Percentiles rank a stretch among this genome's conserved stretches.
These are phyloP conservation scores for Xylariaceae sp. DNA, from an alignment of 2,329 filamentous ascomycete species.

Conservation along the genomic window DNA sequence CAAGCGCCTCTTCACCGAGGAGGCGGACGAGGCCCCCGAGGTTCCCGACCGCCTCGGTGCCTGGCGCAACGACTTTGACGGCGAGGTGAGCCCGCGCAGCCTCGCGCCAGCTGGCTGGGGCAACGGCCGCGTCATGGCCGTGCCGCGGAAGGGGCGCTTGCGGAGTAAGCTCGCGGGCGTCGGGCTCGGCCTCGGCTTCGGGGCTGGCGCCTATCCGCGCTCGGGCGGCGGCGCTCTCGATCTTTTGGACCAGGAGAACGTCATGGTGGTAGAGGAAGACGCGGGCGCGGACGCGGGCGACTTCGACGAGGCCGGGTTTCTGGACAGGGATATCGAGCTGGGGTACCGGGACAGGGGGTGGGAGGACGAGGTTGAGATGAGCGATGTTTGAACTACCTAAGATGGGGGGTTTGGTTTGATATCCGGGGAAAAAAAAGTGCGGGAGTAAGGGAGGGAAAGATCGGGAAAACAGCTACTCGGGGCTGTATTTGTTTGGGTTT, in stretches of 20 bases:
- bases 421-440: neutral
- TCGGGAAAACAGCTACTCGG: neutral
- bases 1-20: conserved; percentile 53
- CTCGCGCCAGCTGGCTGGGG: conserved; percentile 42
- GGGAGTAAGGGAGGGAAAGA: too few relatives aligned
- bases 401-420: neutral
- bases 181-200: too few relatives aligned
- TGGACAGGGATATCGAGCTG: conserved; percentile 45
- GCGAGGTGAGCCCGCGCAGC: conserved; percentile 45
- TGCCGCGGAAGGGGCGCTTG: conserved; percentile 42
- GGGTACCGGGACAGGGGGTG: conserved; percentile 27
- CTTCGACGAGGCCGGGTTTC: conserved; percentile 71
- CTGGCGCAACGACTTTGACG: conserved; percentile 37
- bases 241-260: conserved; percentile 55
- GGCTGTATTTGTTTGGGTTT: neutral
- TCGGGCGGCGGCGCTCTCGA: too few relatives aligned
- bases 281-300: conserved; percentile 44
- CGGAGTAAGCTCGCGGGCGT: conserved; percentile 28
- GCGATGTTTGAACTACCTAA: conserved; percentile 31
- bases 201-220: too few relatives aligned
- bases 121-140: conserved; percentile 51
- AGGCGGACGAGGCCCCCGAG: conserved; percentile 41
- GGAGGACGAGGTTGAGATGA: conserved; percentile 49
- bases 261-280: conserved; percentile 37
- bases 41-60: conserved; percentile 30